These are phyloP conservation scores for Pulveroboletus sp. DNA, from an alignment of 768 basidiomycete species.

Conservation along the genomic window DNA sequence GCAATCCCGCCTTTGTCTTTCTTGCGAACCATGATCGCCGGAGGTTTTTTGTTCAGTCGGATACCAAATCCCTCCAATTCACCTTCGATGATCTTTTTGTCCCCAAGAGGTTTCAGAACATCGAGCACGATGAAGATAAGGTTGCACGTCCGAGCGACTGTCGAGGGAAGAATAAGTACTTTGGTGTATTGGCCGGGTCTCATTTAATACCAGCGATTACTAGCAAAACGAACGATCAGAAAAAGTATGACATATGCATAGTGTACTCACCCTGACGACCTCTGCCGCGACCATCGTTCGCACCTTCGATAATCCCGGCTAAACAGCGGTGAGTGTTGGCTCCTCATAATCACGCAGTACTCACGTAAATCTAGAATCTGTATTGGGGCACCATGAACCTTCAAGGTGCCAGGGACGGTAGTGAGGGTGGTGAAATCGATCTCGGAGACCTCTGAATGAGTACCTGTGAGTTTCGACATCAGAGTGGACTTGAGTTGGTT, in stretches of 20 bases:
- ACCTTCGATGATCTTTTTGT: constrained; percentile 85
- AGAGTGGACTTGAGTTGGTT: constrained; percentile 65
- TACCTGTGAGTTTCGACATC: constrained; percentile 96
- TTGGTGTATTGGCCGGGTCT: neutral
- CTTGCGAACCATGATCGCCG: constrained; percentile 75
- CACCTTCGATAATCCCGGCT: constrained; percentile 98
- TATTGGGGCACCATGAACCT: constrained; percentile 93
- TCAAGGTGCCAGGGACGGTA: constrained; percentile 91
- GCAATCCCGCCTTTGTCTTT: constrained; percentile 91
- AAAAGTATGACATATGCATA: constrained; percentile 17
- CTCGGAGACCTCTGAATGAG: constrained; percentile 91
- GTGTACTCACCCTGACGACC: constrained; percentile 78
- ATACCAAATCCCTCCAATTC: constrained; percentile 99
- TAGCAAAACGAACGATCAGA: constrained; percentile 23
- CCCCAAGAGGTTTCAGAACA: constrained; percentile 95
- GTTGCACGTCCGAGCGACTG: constrained; percentile 96
- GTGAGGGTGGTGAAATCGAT: constrained; percentile 97
- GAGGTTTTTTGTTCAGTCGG: constrained; percentile 91
- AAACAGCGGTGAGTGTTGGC: constrained; percentile 16
- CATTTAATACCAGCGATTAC: constrained; percentile 69
- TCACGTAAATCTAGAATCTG: constrained; percentile 89
- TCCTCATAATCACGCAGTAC: constrained; percentile 25
- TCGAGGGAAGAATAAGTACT: neutral
- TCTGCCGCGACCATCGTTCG: constrained; percentile 92
- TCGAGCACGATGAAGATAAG: constrained; percentile 98